These are phyloP conservation scores for Arthroderma uncinatum DNA, from an alignment of 2,329 filamentous ascomycete genomes.

Conservation along the genomic window DNA sequence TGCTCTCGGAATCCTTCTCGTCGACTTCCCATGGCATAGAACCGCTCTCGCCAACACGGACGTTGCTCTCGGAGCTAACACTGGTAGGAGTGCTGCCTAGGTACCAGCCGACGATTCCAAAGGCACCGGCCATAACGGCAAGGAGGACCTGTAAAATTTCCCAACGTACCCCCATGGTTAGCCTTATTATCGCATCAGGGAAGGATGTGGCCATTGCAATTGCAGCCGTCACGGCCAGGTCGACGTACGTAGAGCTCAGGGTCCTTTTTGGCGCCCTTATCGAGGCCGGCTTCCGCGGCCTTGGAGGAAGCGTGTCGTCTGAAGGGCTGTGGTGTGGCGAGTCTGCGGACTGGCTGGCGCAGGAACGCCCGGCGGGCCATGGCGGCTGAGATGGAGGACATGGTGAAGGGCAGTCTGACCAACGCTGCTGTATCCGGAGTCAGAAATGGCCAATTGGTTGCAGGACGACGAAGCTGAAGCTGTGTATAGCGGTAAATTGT, in stretches of 20 bases:
- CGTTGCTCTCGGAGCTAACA: slow-evolving; percentile 66
- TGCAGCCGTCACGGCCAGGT: not conserved
- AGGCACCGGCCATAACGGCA: slow-evolving; percentile 78
- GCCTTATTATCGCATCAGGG: not conserved
- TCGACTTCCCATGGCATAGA: slow-evolving; percentile 87
- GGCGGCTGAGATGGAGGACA: slow-evolving; percentile 35
- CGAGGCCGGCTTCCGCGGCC: slow-evolving; percentile 42
- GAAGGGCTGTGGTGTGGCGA: slow-evolving; percentile 29
- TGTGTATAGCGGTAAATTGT: not conserved
- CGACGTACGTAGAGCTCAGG: slow-evolving; percentile 61
- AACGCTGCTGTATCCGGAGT: not conserved
- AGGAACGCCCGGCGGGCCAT: slow-evolving; percentile 33
- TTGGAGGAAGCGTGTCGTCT: slow-evolving; percentile 33
- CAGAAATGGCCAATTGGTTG: not conserved
- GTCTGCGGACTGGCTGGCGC: slow-evolving; percentile 33
- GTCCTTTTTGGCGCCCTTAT: slow-evolving; percentile 56
- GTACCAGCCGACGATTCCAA: slow-evolving; percentile 74
- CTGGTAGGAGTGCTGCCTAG: slow-evolving; percentile 75
- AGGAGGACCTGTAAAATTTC: slow-evolving; percentile 59
- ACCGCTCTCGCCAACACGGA: slow-evolving; percentile 56
- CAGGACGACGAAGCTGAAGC: not conserved
- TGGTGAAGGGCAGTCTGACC: slow-evolving; percentile 13
- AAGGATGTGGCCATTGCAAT: not conserved
- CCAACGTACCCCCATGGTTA: slow-evolving; percentile 13
- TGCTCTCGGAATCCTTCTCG: slow-evolving; percentile 50